Evolutionary conservation across 441 rosid species (phyloP).

Genomic region (Adansonia grandidieri): DNA sequence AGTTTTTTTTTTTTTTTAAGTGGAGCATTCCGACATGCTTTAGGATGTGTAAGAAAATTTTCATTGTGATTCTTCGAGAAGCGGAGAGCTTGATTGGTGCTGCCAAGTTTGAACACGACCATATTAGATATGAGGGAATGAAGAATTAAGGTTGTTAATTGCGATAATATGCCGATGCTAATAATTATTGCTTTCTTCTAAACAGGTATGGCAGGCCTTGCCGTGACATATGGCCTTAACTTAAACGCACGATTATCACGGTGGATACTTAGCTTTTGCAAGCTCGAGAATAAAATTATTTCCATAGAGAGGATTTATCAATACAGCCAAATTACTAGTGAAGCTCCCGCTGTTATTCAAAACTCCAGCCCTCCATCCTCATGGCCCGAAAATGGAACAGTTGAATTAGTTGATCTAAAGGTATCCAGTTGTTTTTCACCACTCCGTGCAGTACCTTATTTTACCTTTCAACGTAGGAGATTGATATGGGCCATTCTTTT

Average conservation of each 20-base stretch:
- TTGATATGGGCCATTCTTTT: neutral
- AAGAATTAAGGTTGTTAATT: neutral
- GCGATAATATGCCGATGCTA: conserved; percentile 16
- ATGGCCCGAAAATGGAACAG: conserved; percentile 89
- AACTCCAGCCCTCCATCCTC: conserved; percentile 65
- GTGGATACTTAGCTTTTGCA: conserved; percentile 99
- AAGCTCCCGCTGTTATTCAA: conserved; percentile 72
- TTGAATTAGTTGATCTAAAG: conserved; percentile 85
- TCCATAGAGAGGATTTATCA: conserved; percentile 98
- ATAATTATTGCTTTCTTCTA: conserved; percentile 32
- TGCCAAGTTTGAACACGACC: neutral
- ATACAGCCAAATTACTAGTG: conserved; percentile 86
- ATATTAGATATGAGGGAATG: conserved; percentile 2
- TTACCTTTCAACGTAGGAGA: neutral
- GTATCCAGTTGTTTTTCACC: conserved; percentile 39
- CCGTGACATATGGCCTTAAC: conserved; percentile 98
- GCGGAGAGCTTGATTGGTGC: neutral
- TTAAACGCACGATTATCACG: conserved; percentile 93
- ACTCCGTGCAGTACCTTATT: neutral
- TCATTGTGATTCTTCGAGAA: neutral
- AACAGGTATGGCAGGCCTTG: conserved; percentile 99
- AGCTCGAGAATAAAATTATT: conserved; percentile 98
- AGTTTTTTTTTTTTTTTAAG: no score
- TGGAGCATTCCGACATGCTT: neutral
- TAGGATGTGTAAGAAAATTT: conserved; percentile 9